These are phyloP conservation scores for Pholiota molesta DNA, from an alignment of 768 basidiomycete species.

Conservation along the genomic window DNA sequence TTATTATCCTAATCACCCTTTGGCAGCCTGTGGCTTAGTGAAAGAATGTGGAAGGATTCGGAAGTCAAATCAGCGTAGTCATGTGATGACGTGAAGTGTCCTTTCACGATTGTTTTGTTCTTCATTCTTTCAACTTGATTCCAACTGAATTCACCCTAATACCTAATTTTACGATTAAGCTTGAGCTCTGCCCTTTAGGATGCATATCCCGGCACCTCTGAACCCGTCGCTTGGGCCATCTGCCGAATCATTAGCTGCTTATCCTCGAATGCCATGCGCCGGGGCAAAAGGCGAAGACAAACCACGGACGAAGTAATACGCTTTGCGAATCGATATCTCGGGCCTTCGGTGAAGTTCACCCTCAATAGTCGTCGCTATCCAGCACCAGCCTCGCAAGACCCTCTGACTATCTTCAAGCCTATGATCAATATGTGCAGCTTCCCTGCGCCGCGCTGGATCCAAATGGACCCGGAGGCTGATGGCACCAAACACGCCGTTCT, in stretches of 20 bases:
- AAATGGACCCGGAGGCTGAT: not conserved
- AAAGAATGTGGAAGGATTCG: too few species aligned
- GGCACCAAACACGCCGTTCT: constrained; percentile 1
- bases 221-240: not conserved
- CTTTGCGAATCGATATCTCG: not conserved
- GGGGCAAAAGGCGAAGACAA: not conserved
- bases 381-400: constrained; percentile 1
- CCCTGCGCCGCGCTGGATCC: constrained; percentile 4
- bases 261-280: not conserved
- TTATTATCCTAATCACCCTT: too few species aligned
- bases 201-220: not conserved
- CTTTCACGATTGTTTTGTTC: not conserved
- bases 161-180: not conserved
- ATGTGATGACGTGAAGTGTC: not conserved
- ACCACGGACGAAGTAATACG: not conserved
- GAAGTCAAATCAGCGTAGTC: not conserved
- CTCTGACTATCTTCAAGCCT: not conserved
- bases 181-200: not conserved
- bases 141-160: not conserved
- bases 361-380: constrained; percentile 4
- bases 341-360: not conserved
- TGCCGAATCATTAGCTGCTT: not conserved
- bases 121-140: not conserved
- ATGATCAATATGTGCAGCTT: constrained; percentile 8
- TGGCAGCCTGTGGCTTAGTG: too few species aligned